Conservation (phyloP, 192 early-diverging fungal species). For the Kappamyces sp. region DNA sequence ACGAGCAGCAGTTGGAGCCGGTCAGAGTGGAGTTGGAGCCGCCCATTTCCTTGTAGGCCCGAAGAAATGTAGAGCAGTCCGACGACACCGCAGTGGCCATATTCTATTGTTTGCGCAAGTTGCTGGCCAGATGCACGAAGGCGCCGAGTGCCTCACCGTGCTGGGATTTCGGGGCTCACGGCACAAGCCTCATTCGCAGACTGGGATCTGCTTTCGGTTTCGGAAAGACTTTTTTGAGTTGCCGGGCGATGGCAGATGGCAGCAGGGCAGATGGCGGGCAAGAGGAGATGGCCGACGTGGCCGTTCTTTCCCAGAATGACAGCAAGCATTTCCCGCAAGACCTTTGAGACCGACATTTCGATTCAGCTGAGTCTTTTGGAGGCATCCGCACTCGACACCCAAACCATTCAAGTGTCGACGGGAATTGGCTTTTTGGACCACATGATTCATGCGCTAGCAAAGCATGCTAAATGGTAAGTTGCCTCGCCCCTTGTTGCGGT, state of each 20-base stretch:
- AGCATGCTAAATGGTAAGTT: background rate
- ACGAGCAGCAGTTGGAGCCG: conserved; percentile 2
- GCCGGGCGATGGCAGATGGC: background rate
- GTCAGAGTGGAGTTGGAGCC: conserved; percentile 3
- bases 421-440: conserved; percentile 99
- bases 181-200: background rate
- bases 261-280: background rate
- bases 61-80: conserved; percentile 17
- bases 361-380: conserved; percentile 61
- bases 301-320: background rate
- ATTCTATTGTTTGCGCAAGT: conserved; percentile 6
- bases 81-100: conserved; percentile 24
- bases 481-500: conserved; percentile 50
- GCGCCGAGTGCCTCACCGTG: background rate
- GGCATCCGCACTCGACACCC: conserved; percentile 35
- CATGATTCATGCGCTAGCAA: conserved; percentile 37
- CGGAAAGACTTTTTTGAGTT: background rate
- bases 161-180: conserved; percentile 1
- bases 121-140: background rate
- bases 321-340: conserved; percentile 67
- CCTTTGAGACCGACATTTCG: conserved; percentile 89
- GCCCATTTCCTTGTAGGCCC: conserved; percentile 10
- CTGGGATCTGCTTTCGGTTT: background rate
- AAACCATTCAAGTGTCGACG: conserved; percentile 74
- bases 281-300: background rate